Evolutionary conservation across 305 asterid genomes (phyloP).

Genomic region (Caryopteris hybrid): DNA sequence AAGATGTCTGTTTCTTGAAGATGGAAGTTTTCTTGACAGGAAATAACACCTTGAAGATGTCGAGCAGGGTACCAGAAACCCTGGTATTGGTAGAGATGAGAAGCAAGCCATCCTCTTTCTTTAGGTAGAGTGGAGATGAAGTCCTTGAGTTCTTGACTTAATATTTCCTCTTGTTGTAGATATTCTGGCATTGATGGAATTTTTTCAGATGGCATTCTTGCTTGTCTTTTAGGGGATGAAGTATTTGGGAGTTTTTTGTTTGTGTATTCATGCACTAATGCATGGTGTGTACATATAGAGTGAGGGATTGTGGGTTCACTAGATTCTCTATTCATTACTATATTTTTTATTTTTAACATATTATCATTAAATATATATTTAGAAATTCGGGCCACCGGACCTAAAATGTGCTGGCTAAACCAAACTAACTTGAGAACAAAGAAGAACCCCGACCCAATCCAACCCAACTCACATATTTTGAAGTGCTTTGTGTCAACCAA

Average conservation of each 20-base stretch:
- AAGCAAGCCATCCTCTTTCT: slow-evolving; percentile 31
- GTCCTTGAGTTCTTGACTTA: slow-evolving; percentile 6
- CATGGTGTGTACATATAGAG: no score
- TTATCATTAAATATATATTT: no score
- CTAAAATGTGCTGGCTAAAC: no score
- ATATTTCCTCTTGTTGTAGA: slow-evolving; percentile 25
- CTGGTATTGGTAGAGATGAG: slow-evolving; percentile 34
- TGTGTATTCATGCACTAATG: neutral
- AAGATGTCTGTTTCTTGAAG: slow-evolving; percentile 25
- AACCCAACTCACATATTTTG: no score
- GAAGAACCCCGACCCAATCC: no score
- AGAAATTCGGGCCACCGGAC: no score
- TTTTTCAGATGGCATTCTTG: slow-evolving; percentile 28
- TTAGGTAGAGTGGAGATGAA: slow-evolving; percentile 31
- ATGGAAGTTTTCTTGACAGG: slow-evolving; percentile 27
- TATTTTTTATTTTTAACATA: no score
- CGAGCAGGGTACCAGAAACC: slow-evolving; percentile 42
- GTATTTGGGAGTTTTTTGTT: neutral
- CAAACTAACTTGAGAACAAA: no score
- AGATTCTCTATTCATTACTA: no score
- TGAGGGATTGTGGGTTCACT: no score
- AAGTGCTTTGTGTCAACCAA: no score
- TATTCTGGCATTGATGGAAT: slow-evolving; percentile 22
- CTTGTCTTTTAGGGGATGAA: neutral
- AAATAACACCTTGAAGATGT: slow-evolving; percentile 25